These are phyloP conservation scores for Lactarius quietus DNA, from an alignment of 768 basidiomycete species.

Conservation along the genomic window DNA sequence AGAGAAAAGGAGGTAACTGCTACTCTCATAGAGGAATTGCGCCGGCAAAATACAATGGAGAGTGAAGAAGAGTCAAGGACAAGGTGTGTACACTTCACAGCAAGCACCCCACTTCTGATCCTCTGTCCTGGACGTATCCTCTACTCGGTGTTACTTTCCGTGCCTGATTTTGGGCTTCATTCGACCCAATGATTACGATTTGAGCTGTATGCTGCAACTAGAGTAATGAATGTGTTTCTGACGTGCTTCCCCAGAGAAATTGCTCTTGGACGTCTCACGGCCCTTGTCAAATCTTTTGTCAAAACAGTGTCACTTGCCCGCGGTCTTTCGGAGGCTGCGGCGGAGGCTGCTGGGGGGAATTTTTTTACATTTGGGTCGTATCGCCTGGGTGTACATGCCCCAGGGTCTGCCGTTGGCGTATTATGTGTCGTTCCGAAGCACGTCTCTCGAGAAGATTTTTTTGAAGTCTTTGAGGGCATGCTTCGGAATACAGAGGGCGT, in stretches of 20 bases:
- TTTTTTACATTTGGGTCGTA: slow-evolving; percentile 99
- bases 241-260: slow-evolving; percentile 62
- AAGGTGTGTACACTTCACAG: slow-evolving; percentile 47
- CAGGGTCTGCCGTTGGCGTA: slow-evolving; percentile 97
- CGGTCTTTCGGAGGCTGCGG: slow-evolving; percentile 86
- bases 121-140: slow-evolving; percentile 1
- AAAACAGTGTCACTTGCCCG: slow-evolving; percentile 69
- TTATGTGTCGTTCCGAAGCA: slow-evolving; percentile 96
- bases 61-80: slow-evolving; percentile 81
- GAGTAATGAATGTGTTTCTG: slow-evolving; percentile 13
- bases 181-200: not conserved
- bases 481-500: slow-evolving; percentile 78
- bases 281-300: slow-evolving; percentile 92
- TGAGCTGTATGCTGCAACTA: slow-evolving; percentile 11
- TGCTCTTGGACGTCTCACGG: slow-evolving; percentile 84
- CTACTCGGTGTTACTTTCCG: not conserved
- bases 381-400: slow-evolving; percentile 94
- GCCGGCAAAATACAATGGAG: slow-evolving; percentile 84
- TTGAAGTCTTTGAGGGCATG: slow-evolving; percentile 87
- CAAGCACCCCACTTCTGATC: not conserved
- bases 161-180: not conserved
- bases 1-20: slow-evolving; percentile 80
- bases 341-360: slow-evolving; percentile 90
- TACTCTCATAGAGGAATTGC: slow-evolving; percentile 88
- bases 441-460: slow-evolving; percentile 94